These are phyloP conservation scores for Spergularia azorica DNA, from an alignment of 179 eudicot genomes.

Conservation along the genomic window DNA sequence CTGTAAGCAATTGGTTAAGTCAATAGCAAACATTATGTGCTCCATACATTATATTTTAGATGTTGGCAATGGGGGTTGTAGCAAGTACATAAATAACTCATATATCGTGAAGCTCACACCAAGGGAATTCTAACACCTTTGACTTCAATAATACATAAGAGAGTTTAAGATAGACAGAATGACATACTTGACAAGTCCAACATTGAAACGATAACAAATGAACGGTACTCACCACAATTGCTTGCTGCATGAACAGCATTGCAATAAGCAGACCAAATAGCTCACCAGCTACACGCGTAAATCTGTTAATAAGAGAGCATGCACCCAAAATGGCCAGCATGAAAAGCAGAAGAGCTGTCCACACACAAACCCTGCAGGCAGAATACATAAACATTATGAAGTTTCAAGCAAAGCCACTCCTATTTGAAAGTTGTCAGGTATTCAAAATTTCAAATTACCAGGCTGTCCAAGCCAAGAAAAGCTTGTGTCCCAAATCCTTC, in stretches of 20 bases:
- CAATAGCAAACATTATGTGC: background rate
- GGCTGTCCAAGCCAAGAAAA: constrained; percentile 95
- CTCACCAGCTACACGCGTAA: constrained; percentile 98
- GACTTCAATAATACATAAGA: background rate
- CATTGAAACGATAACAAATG: no score
- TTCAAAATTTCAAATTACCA: constrained; percentile 65
- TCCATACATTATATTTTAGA: background rate
- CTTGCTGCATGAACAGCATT: constrained; percentile 99
- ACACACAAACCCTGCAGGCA: constrained; percentile 86
- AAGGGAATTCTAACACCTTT: constrained; percentile 1
- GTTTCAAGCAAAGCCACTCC: constrained; percentile 5
- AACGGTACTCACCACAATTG: constrained; percentile 69
- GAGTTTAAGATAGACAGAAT: background rate
- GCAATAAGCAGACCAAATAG: constrained; percentile 95
- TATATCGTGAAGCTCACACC: background rate
- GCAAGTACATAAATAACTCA: background rate
- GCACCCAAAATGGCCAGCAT: constrained; percentile 90
- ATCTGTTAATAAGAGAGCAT: constrained; percentile 94
- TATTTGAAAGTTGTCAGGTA: no score
- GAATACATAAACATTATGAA: constrained; percentile 8
- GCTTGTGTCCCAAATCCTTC: constrained; percentile 75
- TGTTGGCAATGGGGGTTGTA: background rate
- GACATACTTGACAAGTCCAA: background rate
- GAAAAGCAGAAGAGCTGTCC: constrained; percentile 93
- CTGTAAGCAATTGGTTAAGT: constrained; percentile 43